Conservation (phyloP, 495 filamentous ascomycete genomes). For the Lasiosphaeris hirsuta region DNA sequence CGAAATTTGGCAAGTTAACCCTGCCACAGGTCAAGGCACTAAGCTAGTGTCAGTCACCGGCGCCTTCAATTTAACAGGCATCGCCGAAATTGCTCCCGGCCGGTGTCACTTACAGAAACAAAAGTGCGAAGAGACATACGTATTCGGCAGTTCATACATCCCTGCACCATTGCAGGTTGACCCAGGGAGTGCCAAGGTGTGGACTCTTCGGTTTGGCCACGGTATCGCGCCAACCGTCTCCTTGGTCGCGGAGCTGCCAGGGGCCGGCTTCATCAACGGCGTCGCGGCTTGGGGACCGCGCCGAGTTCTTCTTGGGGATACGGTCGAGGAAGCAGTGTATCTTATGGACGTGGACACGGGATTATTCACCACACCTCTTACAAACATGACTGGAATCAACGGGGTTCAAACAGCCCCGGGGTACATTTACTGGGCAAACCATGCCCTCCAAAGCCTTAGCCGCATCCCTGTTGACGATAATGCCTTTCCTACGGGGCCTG, state of each 20-base stretch:
- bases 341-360: constrained; percentile 12
- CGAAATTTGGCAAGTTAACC: constrained; percentile 40
- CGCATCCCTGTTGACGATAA: constrained; percentile 12
- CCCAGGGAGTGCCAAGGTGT: constrained; percentile 37
- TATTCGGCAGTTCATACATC: constrained; percentile 41
- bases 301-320: constrained; percentile 31
- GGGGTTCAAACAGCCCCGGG: constrained; percentile 29
- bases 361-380: constrained; percentile 7
- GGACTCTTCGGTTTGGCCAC: constrained; percentile 35
- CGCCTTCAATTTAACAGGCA: constrained; percentile 38
- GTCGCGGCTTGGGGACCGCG: constrained; percentile 25
- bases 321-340: constrained; percentile 10
- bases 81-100: constrained; percentile 35
- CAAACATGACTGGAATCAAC: constrained; percentile 36
- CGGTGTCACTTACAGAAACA: neutral
- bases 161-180: constrained; percentile 24
- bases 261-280: constrained; percentile 41
- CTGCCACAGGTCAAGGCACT: constrained; percentile 27
- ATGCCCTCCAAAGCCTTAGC: neutral
- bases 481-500: constrained; percentile 10
- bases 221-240: neutral
- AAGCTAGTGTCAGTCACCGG: constrained; percentile 33
- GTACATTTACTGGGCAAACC: constrained; percentile 41
- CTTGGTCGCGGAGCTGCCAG: constrained; percentile 35
- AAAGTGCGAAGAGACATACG: constrained; percentile 33